Evolutionary conservation across 768 basidiomycete species (phyloP), one percentile per base, ranked within the genome.

Genomic region (Panaeolus papilionaceus): DNA sequence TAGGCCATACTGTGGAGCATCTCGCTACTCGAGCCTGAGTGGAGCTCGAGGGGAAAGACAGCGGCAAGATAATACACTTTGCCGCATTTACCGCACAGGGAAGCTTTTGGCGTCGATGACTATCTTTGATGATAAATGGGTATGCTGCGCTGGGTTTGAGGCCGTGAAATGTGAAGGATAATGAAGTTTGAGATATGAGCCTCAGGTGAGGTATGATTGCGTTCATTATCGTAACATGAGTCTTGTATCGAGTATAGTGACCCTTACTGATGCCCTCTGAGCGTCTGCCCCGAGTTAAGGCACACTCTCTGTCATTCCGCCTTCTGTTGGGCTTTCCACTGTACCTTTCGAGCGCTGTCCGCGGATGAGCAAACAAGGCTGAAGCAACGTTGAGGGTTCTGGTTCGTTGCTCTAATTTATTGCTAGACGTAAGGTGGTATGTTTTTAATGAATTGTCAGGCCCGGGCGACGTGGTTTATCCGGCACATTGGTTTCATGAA

Each of bases 21-120:
- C 54, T 28, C 28, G 12, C 28, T 58, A 58, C 54, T 58, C 28
- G 54, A 58, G 33, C 54, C 54, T 58, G 54, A 33, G 54, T 58
- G 28, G 54, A 58, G 54, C 26, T 58, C 54, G 28, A 58, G 54
- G 54, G 14, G 28, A 33, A 5, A 58, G 54, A 58, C 28, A 58
- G 54, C 54, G 54, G 54, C 28, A 58, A 58, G 9, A 33, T 58
- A 58, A 58, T 58, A 58, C 54, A 33, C 26, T 33, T 14, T 58
- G 54, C 54, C 54, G 54, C 54, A 58, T 58, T 58, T 58, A 58
- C 54, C 54, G 54, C 54, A 58, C 54, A 58, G 54, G 33, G 54
- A 58, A 37, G 16, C 16, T 16, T 44, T 44, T 44, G 1, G 5
- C 18, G 16, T 18, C 14, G 18, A 44, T 44, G 42, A 44, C 42